Base-by-base conservation (phyloP, 345 rosid species). In the Schrenkiella parvula region DNA sequence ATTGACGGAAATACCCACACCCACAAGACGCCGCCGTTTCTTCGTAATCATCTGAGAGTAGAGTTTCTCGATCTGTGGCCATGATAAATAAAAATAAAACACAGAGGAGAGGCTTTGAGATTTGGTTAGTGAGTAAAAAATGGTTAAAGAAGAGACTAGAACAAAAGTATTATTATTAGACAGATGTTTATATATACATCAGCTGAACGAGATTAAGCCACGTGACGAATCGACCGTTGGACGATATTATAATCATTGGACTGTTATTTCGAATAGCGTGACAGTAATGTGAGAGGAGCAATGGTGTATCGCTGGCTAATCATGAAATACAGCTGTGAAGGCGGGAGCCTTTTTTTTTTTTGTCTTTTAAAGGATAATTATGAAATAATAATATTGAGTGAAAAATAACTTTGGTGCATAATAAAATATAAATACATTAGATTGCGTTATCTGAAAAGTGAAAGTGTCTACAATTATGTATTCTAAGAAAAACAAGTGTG, bases 1-100 rank as follows among this genome's bases (percentile, higher is more conserved):
- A 73, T 2, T 3, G 78, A 66, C 21, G 37, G 19, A 87, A 78
- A 61, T 90, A 84, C 26, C 80, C 78, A 11, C 92, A 82, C 0
- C 80, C 76, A 0, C 67, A 73, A 8, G 60, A 32, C 23, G 60
- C 11, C 7, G 68, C n/a, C 29, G 66, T 31, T 34, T 79, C 82
- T 12, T 74, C 81, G n/a, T 57, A 61, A 44, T 77, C 85, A 31
- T 83, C 59, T 0, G 59, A 46, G 35, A 43, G 61, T 13, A 57
- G 37, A 9, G 54, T 80, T 17, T 80, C 79, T 17, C 18, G 68
- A 57, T 71, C 78, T 3, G 52, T 57, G 10, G 70, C 77, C 83
- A 82, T 82, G 9, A 34, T 1, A 43, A 31, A 31, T n/a, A n/a
- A 4, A 4, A 3, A 38, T 2, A 38, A 12, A 37, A 14, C 42